phyloP scores from a whole-genome alignment of 106 monocot species.

The Phalaenopsis aphrodite region DNA sequence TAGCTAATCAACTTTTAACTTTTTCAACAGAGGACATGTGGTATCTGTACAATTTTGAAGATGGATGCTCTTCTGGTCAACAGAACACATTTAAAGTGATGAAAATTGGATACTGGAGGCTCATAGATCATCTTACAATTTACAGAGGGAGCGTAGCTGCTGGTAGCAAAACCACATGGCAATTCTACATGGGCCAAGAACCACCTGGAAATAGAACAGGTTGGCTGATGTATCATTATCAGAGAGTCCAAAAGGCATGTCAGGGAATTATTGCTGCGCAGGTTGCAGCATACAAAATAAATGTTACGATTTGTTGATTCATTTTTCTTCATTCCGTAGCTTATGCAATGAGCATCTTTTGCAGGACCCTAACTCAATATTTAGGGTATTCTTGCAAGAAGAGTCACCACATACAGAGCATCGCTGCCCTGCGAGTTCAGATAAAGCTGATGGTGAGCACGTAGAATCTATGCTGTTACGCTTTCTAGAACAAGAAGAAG shows the following conservation, averaged over 20 bases:
- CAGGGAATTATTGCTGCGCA: conserved; percentile 9
- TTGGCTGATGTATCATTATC: conserved; percentile 48
- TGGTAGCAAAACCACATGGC: conserved; percentile 27
- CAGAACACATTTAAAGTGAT: conserved; percentile 7
- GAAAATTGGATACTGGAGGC: conserved; percentile 36
- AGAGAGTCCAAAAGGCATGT: conserved; percentile 8
- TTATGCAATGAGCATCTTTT: conserved; percentile 2
- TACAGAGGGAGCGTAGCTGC: neutral
- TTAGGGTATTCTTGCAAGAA: conserved; percentile 23
- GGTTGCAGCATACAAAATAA: conserved; percentile 4
- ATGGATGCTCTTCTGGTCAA: conserved; percentile 1
- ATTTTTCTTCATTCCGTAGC: neutral
- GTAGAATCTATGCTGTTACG: too few relatives aligned
- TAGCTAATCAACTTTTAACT: neutral
- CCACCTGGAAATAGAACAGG: conserved; percentile 25
- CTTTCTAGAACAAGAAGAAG: too few relatives aligned
- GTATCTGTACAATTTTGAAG: conserved; percentile 32
- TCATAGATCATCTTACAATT: conserved; percentile 12
- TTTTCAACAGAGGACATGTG: conserved; percentile 32
- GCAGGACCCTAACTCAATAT: conserved; percentile 17
- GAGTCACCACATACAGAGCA: neutral
- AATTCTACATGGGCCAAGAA: conserved; percentile 24
- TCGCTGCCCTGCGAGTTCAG: conserved; percentile 1
- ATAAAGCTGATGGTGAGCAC: neutral
- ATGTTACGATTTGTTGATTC: neutral